Evolutionary conservation across 257 asterid species (phyloP).

Genomic region (Leonotis leonurus): DNA sequence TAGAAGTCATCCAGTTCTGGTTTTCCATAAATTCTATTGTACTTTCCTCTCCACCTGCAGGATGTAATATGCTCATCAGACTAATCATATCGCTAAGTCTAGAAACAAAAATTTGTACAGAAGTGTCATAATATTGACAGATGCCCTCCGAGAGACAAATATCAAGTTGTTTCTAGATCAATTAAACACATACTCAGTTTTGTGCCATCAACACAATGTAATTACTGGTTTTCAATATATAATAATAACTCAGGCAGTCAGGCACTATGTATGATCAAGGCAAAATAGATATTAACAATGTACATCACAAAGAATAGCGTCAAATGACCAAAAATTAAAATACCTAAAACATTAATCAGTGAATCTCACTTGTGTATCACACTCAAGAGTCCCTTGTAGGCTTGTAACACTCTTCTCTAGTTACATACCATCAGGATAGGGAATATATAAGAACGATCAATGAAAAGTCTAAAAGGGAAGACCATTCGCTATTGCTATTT

Average conservation of each 20-base stretch:
- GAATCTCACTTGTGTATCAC: too few relatives aligned
- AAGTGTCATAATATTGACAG: neutral
- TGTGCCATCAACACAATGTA: neutral
- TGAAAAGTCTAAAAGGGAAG: neutral
- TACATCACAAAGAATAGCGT: neutral
- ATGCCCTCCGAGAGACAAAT: neutral
- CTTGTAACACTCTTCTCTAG: neutral
- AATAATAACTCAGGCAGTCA: neutral
- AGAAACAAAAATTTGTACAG: neutral
- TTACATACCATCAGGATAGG: neutral
- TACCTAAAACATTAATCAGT: too few relatives aligned
- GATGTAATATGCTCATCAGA: conserved; percentile 11
- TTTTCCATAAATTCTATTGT: conserved; percentile 89
- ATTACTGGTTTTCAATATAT: neutral
- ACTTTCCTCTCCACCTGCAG: conserved; percentile 85
- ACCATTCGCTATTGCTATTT: neutral
- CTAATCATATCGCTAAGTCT: too few relatives aligned
- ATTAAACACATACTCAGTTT: neutral
- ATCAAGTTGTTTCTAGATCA: neutral
- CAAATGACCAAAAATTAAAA: neutral
- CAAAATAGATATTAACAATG: neutral
- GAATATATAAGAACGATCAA: neutral
- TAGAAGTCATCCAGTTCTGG: conserved; percentile 47
- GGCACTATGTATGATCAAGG: neutral
- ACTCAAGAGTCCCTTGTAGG: too few relatives aligned